Conservation (phyloP, 768 basidiomycete species). For the Boletus eberwhitei region DNA sequence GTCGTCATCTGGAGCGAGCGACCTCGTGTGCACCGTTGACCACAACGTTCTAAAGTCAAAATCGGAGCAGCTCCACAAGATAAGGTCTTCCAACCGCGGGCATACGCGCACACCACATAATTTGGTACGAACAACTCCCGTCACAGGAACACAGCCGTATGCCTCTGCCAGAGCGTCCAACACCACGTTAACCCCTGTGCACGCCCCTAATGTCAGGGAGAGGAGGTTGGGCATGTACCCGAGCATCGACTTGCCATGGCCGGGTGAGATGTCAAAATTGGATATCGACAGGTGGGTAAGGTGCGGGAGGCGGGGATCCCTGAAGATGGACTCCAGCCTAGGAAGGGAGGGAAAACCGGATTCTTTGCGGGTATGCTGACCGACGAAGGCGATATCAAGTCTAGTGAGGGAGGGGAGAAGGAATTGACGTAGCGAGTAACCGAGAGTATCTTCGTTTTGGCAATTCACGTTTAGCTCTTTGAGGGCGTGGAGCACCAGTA, state of each 20-base stretch:
- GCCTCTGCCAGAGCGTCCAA: slow-evolving; percentile 41
- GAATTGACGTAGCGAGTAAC: slow-evolving; percentile 41
- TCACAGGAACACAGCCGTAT: slow-evolving; percentile 23
- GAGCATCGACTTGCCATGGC: slow-evolving; percentile 41
- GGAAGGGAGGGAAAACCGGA: slow-evolving; percentile 36
- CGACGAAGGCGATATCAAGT: slow-evolving; percentile 42
- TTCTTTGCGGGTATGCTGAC: slow-evolving; percentile 24
- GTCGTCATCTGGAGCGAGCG: slow-evolving; percentile 11
- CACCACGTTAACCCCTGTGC: slow-evolving; percentile 40
- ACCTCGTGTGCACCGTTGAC: slow-evolving; percentile 37
- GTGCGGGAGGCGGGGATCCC: slow-evolving; percentile 50
- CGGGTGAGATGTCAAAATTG: slow-evolving; percentile 40
- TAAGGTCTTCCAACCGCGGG: slow-evolving; percentile 47
- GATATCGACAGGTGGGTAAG: slow-evolving; percentile 52
- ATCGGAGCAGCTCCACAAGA: slow-evolving; percentile 50
- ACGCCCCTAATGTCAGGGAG: slow-evolving; percentile 46
- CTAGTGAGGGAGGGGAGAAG: slow-evolving; percentile 43
- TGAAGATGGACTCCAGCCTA: slow-evolving; percentile 50
- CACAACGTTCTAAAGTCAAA: slow-evolving; percentile 37
- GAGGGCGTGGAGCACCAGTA: slow-evolving; percentile 30
- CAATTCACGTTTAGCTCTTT: slow-evolving; percentile 44
- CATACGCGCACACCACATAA: slow-evolving; percentile 44
- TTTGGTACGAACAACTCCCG: slow-evolving; percentile 12
- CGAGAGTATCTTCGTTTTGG: slow-evolving; percentile 37
- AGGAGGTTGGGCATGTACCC: slow-evolving; percentile 51